Evolutionary conservation across 2,329 filamentous ascomycete species (phyloP), one percentile per base, ranked within the genome.

Genomic region (Aspergillus novofumigatus): DNA sequence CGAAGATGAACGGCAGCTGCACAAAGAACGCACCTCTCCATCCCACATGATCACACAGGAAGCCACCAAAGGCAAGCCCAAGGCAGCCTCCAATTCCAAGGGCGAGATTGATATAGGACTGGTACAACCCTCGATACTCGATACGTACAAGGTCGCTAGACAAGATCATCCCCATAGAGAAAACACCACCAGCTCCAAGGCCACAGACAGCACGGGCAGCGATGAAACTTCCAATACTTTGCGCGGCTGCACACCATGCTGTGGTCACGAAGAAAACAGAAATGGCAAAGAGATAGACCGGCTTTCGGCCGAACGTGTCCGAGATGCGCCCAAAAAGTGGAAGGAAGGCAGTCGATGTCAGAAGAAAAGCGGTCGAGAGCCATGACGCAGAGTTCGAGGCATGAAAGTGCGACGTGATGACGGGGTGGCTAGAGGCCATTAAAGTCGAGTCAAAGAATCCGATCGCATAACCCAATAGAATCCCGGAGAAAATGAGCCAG

Each of bases 351-450:
- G 89, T 92, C 3, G 85, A 89, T 0, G 90, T 91, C 41, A 94
- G 79, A 38, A 93, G 74, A 62, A 92, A 93, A 0, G 88, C 85
- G 0, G 90, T 93, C 1, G 89, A 91, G 4, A 93, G 79, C 90
- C 90, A 94, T 1, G 89, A 91, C 3, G 90, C 90, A 49, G 85
- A 85, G 71, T 93, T 91, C 32, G 89, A 89, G 51, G 88, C 83
- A 59, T 86, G 78, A 72, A 93, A 93, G 71, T 92, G 86, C 0
- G 88, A 91, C 0, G 89, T 92, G 59, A 93, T 91, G 56, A 90
- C 88, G 0, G 90, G 89, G 71, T 94, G 90, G 45, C 83, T 87
- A 2, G 88, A 91, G 4, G 89, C 89, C 89, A 93, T 92, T 62
- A 93, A 83, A 3, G 89, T 93, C 10, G 84, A 82, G 76, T 93